Percentiles rank a stretch among this genome's conserved stretches.
These are phyloP conservation scores for Thermothelomyces thermophilus DNA, from an alignment of 2,329 filamentous ascomycete species.

Conservation along the genomic window DNA sequence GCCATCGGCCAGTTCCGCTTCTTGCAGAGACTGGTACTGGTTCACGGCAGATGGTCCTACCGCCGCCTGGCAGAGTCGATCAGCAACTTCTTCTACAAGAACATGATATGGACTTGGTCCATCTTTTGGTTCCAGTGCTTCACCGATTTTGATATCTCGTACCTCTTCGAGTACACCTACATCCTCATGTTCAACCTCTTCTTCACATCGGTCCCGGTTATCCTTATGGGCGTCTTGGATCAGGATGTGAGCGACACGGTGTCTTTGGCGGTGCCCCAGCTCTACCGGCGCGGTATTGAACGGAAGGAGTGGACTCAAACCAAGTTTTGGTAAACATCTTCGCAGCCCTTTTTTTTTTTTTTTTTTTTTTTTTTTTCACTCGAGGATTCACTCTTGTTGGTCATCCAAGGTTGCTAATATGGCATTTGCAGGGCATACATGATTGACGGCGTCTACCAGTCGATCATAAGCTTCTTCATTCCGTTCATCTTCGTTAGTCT, in stretches of 20 bases:
- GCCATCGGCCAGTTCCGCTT: conserved; percentile 92
- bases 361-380: neutral
- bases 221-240: conserved; percentile 92
- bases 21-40: conserved; percentile 74
- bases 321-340: conserved; percentile 82
- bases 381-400: too few relatives aligned
- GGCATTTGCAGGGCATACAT: conserved; percentile 69
- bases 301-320: conserved; percentile 90
- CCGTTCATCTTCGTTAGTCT: conserved; percentile 72
- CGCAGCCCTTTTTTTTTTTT: neutral
- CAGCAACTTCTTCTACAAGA: conserved; percentile 99
- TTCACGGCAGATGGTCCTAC: conserved; percentile 96
- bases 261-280: conserved; percentile 86
- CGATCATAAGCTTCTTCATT: conserved; percentile 86
- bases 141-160: conserved; percentile 92
- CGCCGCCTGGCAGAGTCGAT: conserved; percentile 85
- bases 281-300: conserved; percentile 94
- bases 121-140: conserved; percentile 98
- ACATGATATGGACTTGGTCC: conserved; percentile 93
- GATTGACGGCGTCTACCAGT: conserved; percentile 91
- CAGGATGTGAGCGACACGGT: conserved; percentile 95
- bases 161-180: conserved; percentile 96
- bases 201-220: conserved; percentile 91
- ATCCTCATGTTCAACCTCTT: conserved; percentile 94
- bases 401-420: conserved; percentile 29